phyloP scores from a whole-genome alignment of 805 yeast genomes.

The Metschnikowia arizonensis region DNA sequence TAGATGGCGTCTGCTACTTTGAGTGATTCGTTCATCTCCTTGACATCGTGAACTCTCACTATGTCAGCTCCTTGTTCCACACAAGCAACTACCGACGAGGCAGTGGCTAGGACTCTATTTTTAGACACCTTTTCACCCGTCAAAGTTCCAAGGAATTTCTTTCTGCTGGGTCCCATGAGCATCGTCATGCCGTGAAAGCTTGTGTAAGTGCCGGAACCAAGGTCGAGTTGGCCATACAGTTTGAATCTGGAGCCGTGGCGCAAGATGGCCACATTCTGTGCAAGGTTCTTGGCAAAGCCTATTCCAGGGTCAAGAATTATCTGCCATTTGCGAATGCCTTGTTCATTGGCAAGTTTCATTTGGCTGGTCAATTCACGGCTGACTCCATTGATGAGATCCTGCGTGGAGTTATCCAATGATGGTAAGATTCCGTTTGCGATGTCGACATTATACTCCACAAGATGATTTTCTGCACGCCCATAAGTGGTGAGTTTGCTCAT shows the following conservation, averaged over 20 bases:
- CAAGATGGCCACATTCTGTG: conserved; percentile 66
- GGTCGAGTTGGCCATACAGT: conserved; percentile 37
- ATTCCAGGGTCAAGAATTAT: conserved; percentile 90
- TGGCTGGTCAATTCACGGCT: conserved; percentile 60
- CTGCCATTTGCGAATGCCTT: conserved; percentile 85
- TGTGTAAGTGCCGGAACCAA: conserved; percentile 24
- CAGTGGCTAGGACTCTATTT: conserved; percentile 73
- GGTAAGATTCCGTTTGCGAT: conserved; percentile 12
- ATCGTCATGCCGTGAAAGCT: conserved; percentile 58
- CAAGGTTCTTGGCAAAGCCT: conserved; percentile 86
- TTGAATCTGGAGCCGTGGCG: conserved; percentile 48
- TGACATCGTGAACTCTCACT: conserved; percentile 84
- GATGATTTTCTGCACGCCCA: conserved; percentile 32
- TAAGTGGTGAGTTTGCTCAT: conserved; percentile 65
- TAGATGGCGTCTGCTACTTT: conserved; percentile 73
- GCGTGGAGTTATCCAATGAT: conserved; percentile 18
- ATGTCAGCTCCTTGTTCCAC: conserved; percentile 72
- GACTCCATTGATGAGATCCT: conserved; percentile 50
- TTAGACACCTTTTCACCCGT: conserved; percentile 54
- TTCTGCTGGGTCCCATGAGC: conserved; percentile 84
- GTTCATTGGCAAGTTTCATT: conserved; percentile 50
- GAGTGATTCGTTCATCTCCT: conserved; percentile 44
- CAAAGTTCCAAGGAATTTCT: conserved; percentile 75
- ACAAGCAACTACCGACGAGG: conserved; percentile 69
- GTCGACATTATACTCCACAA: conserved; percentile 34